Evolutionary conservation across 139 green algal genomes (phyloP).

Genomic region (Ettlia oleoabundans): DNA sequence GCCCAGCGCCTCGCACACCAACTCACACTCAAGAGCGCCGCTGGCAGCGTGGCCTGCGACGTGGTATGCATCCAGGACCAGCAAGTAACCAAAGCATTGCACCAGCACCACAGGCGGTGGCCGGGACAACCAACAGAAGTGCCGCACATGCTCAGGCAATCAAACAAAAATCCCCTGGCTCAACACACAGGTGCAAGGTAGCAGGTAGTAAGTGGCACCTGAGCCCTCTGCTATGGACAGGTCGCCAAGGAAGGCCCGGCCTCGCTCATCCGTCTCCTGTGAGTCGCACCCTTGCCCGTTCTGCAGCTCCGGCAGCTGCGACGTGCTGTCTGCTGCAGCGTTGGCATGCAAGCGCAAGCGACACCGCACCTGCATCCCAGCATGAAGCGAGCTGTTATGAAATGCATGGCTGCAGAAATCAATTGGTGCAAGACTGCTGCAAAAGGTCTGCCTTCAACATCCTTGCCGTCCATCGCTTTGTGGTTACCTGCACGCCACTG

Average conservation of each 20-base stretch:
- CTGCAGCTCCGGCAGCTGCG: slow-evolving; percentile 46
- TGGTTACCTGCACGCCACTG: slow-evolving; percentile 51
- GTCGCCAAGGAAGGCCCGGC: slow-evolving; percentile 60
- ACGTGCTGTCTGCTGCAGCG: neutral
- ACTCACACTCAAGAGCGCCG: slow-evolving; percentile 40
- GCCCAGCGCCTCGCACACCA: slow-evolving; percentile 47
- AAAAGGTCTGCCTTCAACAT: too few relatives aligned
- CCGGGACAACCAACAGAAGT: too few relatives aligned
- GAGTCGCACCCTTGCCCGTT: slow-evolving; percentile 2
- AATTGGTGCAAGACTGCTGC: too few relatives aligned
- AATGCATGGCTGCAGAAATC: too few relatives aligned
- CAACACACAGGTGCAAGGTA: neutral
- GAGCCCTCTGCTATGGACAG: slow-evolving; percentile 56
- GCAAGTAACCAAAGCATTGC: neutral
- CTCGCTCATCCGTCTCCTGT: slow-evolving; percentile 50
- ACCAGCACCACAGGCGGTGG: too few relatives aligned
- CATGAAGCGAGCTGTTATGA: too few relatives aligned
- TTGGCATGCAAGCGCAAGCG: slow-evolving; percentile 32
- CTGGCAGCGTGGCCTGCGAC: slow-evolving; percentile 13
- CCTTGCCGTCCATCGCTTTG: too few relatives aligned
- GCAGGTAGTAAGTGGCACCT: slow-evolving; percentile 24
- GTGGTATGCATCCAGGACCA: too few relatives aligned
- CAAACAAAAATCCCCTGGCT: neutral
- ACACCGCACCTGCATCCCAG: slow-evolving; percentile 54
- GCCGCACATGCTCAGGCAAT: too few relatives aligned